Evolutionary conservation across 1,139 yeast species (phyloP).

Genomic region (Hanseniaspora gamundiae): DNA sequence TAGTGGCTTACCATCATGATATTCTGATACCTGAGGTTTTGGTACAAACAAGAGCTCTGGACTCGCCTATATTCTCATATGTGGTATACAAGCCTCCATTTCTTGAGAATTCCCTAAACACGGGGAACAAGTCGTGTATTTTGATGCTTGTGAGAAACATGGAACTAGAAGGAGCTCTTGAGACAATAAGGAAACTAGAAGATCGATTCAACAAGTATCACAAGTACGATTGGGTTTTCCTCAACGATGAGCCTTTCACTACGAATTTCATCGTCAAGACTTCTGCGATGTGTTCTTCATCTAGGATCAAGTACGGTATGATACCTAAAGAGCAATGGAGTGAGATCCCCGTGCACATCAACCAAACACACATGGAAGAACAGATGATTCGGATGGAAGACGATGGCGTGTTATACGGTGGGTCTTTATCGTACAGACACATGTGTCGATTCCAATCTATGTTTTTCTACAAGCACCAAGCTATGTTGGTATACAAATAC

Average conservation of each 20-base stretch:
- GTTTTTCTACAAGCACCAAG: slow-evolving; percentile 60
- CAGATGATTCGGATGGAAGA: slow-evolving; percentile 43
- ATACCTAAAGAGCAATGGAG: slow-evolving; percentile 65
- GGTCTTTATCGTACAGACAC: slow-evolving; percentile 62
- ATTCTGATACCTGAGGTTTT: not conserved
- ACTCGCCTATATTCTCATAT: not conserved
- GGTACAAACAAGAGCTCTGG: not conserved
- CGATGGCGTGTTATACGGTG: slow-evolving; percentile 62
- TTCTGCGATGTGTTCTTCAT: slow-evolving; percentile 59
- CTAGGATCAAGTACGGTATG: slow-evolving; percentile 53
- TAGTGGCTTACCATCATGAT: slow-evolving; percentile 1
- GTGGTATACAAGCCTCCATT: slow-evolving; percentile 1
- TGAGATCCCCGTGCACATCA: slow-evolving; percentile 24
- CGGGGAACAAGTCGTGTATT: slow-evolving; percentile 18
- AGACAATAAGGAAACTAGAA: slow-evolving; percentile 56
- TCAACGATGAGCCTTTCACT: slow-evolving; percentile 72
- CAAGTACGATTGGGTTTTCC: slow-evolving; percentile 77
- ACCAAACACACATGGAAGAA: slow-evolving; percentile 29
- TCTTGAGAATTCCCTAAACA: not conserved
- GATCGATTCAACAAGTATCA: slow-evolving; percentile 56
- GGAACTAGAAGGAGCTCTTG: slow-evolving; percentile 51
- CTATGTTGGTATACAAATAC: slow-evolving; percentile 58
- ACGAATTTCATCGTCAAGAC: slow-evolving; percentile 55
- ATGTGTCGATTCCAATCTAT: slow-evolving; percentile 83
- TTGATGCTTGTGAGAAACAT: slow-evolving; percentile 61